Evolutionary conservation across 31 red algal species (phyloP), one percentile per base, ranked within the genome.

Genomic region (Endocladia muricata): DNA sequence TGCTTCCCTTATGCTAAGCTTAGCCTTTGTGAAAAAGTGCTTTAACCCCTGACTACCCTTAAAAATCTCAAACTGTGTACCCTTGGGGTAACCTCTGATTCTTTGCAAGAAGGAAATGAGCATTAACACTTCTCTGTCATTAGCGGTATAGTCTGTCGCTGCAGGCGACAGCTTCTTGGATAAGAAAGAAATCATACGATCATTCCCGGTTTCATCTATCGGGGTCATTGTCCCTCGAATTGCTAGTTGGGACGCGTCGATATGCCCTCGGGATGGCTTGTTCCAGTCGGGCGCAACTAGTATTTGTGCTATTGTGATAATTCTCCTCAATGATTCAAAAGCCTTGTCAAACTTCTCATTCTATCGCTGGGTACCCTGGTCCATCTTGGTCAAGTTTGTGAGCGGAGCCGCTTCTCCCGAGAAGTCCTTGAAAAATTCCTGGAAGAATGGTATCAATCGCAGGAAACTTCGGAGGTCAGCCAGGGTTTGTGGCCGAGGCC

Each of bases 391-490:
- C 23, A 77, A 57, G 35, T 61, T 57, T 32, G 74, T 77, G 13
- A 63, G 56, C n/a, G 55, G 74, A 40, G 7, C 31, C 13, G 74
- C 55, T 1, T 25, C 41, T 5, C 5, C 55, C 21, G 74, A 77
- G 54, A 62, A 77, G 21, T 6, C 47, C 40, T 62, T 77, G 7
- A 60, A 26, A 32, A 77, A 77, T 34, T 40, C 25, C 22, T 57
- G 1, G 31, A 62, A 62, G 37, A 85, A 76, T 34, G 75, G 0
- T 15, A 67, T 0, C 32, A 76, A 0, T 15, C 52, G 58, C n/a
- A 76, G 13, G 1, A 85, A 76, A 48, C 56, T 76, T 70, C 61
- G 70, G 28, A 74, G 41, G 8, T 74, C 55, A 28, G 56, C 76
- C n/a, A 76, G 58, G 32, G 70, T 51, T 19, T 51, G 19, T 15